A percentile compares a stretch with the other conserved stretches of the same genome.
These are phyloP conservation scores for Aegilops sharonensis DNA, from an alignment of 176 grass and related monocot genomes.

Conservation along the genomic window DNA sequence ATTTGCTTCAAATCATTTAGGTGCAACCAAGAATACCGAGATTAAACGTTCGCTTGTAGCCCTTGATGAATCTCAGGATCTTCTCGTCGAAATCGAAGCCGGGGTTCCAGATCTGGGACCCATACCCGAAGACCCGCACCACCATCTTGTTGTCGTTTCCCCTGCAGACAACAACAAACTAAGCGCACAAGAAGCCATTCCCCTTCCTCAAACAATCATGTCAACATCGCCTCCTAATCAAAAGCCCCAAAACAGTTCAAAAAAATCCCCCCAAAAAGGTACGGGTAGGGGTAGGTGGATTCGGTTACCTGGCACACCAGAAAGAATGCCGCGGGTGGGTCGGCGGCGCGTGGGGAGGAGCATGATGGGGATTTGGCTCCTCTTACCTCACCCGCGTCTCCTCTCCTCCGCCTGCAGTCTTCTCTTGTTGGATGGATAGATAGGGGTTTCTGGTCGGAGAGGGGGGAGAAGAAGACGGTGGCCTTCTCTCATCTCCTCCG, in stretches of 20 bases:
- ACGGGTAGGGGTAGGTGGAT: not conserved
- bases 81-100: conserved; percentile 88
- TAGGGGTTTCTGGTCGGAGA: too few species aligned
- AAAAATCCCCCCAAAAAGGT: not conserved
- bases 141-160: conserved; percentile 49
- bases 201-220: not conserved
- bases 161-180: not conserved
- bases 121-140: conserved; percentile 90
- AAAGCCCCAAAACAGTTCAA: not conserved
- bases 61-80: conserved; percentile 75
- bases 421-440: too few species aligned
- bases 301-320: conserved; percentile 12
- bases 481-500: too few species aligned
- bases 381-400: not conserved
- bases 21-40: conserved; percentile 44
- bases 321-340: not conserved
- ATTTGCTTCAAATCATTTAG: not conserved
- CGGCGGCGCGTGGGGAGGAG: too few species aligned
- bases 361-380: not conserved
- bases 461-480: too few species aligned
- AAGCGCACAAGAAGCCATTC: too few species aligned
- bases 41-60: conserved; percentile 79
- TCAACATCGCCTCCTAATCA: not conserved
- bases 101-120: conserved; percentile 91
- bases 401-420: too few species aligned